phyloP scores from a whole-genome alignment of 805 yeast genomes.

The Schwanniomyces occidentalis region DNA sequence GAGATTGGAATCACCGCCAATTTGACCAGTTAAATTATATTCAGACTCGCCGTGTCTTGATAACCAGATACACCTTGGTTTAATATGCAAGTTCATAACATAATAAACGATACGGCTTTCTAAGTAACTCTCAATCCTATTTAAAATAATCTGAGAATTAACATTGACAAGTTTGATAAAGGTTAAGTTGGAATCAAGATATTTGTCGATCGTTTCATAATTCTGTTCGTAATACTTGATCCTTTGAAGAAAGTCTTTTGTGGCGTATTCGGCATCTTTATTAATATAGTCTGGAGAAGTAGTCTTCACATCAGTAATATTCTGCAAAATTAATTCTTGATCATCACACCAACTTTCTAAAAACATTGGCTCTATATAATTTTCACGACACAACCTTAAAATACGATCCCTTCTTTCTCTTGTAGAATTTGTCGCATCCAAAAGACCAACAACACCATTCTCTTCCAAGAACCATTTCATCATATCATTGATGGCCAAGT shows the following conservation, averaged over 20 bases:
- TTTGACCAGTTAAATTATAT: slow-evolving; percentile 88
- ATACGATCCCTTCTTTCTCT: slow-evolving; percentile 66
- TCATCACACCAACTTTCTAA: slow-evolving; percentile 92
- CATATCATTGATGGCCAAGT: slow-evolving; percentile 74
- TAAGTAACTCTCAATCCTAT: slow-evolving; percentile 81
- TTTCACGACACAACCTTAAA: slow-evolving; percentile 57
- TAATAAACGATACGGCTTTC: slow-evolving; percentile 93
- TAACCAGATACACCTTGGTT: slow-evolving; percentile 89
- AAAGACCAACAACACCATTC: slow-evolving; percentile 84
- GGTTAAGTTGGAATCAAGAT: slow-evolving; percentile 62
- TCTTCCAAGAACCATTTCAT: slow-evolving; percentile 81
- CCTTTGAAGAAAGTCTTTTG: slow-evolving; percentile 68
- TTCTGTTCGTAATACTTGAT: slow-evolving; percentile 71
- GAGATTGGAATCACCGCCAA: slow-evolving; percentile 91
- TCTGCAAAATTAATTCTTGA: slow-evolving; percentile 70
- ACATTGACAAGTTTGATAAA: slow-evolving; percentile 87
- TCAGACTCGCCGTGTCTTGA: slow-evolving; percentile 95
- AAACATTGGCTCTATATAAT: slow-evolving; percentile 84
- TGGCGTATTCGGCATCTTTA: slow-evolving; percentile 69
- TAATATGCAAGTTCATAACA: slow-evolving; percentile 92
- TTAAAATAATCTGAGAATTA: slow-evolving; percentile 83
- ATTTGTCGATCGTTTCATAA: slow-evolving; percentile 73
- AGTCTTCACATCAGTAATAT: slow-evolving; percentile 82
- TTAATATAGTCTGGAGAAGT: slow-evolving; percentile 80
- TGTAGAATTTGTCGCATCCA: slow-evolving; percentile 93